Evolutionary conservation across 2,329 filamentous ascomycete genomes (phyloP).

Genomic region (Alternaria consortialis): DNA sequence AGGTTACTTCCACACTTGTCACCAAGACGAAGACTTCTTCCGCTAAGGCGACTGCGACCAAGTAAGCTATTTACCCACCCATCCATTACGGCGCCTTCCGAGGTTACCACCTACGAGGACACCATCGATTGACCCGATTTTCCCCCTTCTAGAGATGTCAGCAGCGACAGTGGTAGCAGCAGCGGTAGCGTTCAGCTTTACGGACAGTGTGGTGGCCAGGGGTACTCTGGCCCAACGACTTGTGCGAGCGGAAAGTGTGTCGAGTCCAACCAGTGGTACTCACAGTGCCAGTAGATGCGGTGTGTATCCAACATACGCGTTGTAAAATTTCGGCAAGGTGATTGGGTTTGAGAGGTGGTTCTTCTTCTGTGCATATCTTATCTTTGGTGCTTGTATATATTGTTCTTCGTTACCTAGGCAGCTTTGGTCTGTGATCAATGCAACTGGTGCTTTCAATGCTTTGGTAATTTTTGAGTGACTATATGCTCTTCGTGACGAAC

Average conservation of each 20-base stretch:
- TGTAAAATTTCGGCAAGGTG: neutral
- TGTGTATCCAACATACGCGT: neutral
- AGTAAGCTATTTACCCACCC: neutral
- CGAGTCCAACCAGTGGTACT: conserved; percentile 53
- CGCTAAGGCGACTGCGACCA: conserved; percentile 3
- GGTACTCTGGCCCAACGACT: conserved; percentile 49
- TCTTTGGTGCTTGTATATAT: neutral
- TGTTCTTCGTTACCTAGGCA: neutral
- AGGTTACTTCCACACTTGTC: neutral
- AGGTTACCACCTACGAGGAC: neutral
- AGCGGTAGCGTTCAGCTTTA: conserved; percentile 23
- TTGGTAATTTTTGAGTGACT: no score
- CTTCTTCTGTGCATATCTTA: conserved; percentile 2
- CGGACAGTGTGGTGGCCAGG: conserved; percentile 54
- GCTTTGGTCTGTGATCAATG: no score
- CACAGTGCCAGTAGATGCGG: conserved; percentile 45
- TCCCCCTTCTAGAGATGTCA: neutral
- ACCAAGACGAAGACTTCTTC: conserved; percentile 6
- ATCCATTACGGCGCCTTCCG: no score
- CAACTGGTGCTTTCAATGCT: no score
- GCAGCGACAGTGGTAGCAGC: neutral
- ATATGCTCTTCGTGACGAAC: no score
- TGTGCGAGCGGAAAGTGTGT: conserved; percentile 52
- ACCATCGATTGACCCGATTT: neutral
- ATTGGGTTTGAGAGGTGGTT: neutral